Evolutionary conservation across 148 eudicot species (phyloP), one percentile per base, ranked within the genome.

Genomic region (Fagopyrum tataricum): DNA sequence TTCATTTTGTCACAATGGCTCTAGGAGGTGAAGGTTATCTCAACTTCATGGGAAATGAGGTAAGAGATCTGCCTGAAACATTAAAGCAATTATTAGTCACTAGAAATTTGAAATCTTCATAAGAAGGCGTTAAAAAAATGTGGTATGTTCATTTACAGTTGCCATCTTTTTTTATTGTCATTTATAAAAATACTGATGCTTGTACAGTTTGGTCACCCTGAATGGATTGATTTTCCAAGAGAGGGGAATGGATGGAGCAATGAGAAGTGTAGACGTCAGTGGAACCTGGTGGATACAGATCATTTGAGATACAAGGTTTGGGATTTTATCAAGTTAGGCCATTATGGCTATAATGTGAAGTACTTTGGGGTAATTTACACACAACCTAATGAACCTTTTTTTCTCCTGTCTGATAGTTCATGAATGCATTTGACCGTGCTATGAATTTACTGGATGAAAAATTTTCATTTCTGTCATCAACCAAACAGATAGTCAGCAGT

Each of bases 21-120:
- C 80, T 96, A 70, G 99, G 99, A 82, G 99, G 99, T 77, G 99
- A 90, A 76, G 99, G 99, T 68, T 96, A 90, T 84, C 94, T 96
- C 51, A 96, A 83, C 80, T 96, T 96, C 84, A 96, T 96, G 99
- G 99, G 99, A 72, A 96, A 96, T 74, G 99, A 96, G 99, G 99
- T 92, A 78, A 77, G 75, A 61, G 18, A 69, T 37, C 58, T 9
- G 17, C 44, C 69, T 37, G 43, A 39, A 59, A 9, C 37, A 39
- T 37, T 43, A 64, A 64, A 64, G 44, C 8, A 61, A 37, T 3
- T 31, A 0, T 37, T 4, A 64, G 14, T 37, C 42, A 39, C 18
- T 20, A 39, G 69, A 13, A 13, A 31, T 14, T 15, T 58, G 5
- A 64, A 6, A 4, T 31, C 9, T 15, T 6, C 20, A 20, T 18